Evolutionary conservation across 1,139 yeast species (phyloP).

Genomic region (Chernovozyma aurita): DNA sequence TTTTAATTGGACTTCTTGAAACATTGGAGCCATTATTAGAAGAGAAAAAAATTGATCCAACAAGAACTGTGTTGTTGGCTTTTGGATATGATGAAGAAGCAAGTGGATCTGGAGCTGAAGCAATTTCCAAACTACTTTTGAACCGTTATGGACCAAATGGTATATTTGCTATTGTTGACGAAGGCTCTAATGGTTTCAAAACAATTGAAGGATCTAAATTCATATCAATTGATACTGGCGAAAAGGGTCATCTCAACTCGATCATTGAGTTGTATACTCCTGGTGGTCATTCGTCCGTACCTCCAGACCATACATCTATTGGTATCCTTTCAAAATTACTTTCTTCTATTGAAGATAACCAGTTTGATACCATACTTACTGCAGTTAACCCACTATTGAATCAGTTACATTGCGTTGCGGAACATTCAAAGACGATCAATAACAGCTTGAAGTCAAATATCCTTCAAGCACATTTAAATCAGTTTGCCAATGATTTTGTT

Average conservation of each 20-base stretch:
- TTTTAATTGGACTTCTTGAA: constrained; percentile 38
- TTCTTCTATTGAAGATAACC: constrained; percentile 30
- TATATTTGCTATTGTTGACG: constrained; percentile 40
- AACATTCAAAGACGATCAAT: constrained; percentile 28
- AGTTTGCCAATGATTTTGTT: constrained; percentile 37
- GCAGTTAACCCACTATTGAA: constrained; percentile 38
- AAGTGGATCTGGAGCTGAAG: constrained; percentile 33
- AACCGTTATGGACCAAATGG: constrained; percentile 37
- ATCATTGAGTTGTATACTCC: constrained; percentile 35
- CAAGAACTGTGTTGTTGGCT: constrained; percentile 38
- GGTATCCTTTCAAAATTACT: constrained; percentile 42
- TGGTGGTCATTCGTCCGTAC: constrained; percentile 48
- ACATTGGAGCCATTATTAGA: constrained; percentile 36
- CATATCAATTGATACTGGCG: constrained; percentile 53
- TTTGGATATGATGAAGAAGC: constrained; percentile 51
- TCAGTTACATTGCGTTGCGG: constrained; percentile 43
- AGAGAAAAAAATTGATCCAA: constrained; percentile 32
- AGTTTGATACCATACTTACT: constrained; percentile 31
- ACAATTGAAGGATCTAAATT: constrained; percentile 41
- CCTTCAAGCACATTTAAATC: constrained; percentile 37
- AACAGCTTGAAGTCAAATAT: constrained; percentile 31
- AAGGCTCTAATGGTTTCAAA: constrained; percentile 33
- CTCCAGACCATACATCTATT: constrained; percentile 45
- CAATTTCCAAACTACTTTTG: constrained; percentile 26
- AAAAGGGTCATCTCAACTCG: constrained; percentile 42